Base-by-base conservation (phyloP, 2,329 filamentous ascomycete species). In the Mycogone perniciosa region DNA sequence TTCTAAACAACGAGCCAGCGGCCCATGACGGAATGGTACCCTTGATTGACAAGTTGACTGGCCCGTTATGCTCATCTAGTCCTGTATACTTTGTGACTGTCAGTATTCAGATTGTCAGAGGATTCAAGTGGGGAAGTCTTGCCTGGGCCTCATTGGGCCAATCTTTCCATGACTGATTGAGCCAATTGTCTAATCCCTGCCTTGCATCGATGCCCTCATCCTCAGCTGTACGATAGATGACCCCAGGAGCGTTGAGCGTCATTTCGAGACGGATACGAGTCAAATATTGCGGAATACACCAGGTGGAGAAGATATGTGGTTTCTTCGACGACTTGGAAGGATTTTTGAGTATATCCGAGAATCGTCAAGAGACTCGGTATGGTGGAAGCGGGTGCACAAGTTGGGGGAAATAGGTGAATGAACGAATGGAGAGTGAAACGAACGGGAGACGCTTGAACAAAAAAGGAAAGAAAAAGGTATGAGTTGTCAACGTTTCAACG, bases 1-100 rank as follows among this genome's bases (percentile, higher is more conserved):
- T 90, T 27, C 88, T 79, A 65, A 85, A 92, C 1, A 93, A 74
- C 1, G 79, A 74, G 1, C 89, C 89, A 2, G 85, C 82, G 4
- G 81, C 81, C 73, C 86, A 91, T 1, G 72, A 52, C 1, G 89
- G 89, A 46, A 93, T 89, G 0, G 66, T 65, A 8, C 89, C 89
- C 35, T 71, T 74, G 5, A 92, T 75, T 0, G 62, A 60, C 9
- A 92, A 75, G 44, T 82, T 72, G 4, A 90, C 70, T 0, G 87
- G 85, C 0, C 77, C 76, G 4, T 76, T 76, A 56, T 88, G 78
- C 59, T 89, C 84, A 9, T 80, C 80, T 39, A 85, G 72, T 13
- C 76, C 79, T 51, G 88, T 79, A 59, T 89, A 89, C 84, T 89
- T 6, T 11, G 45, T 2, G 1, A 5, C 13, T 38, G 31, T 51